Conservation (phyloP, 164 flowering plant species). For the Litsea cubeba region DNA sequence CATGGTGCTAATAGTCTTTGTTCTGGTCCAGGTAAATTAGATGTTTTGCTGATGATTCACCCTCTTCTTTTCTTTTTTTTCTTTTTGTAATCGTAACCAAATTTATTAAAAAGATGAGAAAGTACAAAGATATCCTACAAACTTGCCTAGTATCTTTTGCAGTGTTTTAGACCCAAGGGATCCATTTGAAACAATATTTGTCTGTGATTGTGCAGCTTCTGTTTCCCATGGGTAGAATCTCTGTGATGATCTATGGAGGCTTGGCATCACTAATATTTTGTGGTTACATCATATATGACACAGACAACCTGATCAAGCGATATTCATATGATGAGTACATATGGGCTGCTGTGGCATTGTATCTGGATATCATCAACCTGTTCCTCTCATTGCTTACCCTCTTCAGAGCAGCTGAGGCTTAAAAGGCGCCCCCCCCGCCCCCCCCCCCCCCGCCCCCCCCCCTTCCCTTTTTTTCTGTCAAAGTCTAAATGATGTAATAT, state of each 20-base stretch:
- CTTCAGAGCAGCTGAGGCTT: constrained; percentile 63
- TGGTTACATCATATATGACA: constrained; percentile 84
- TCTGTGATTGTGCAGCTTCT: constrained; percentile 44
- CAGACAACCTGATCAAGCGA: constrained; percentile 90
- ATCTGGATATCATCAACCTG: constrained; percentile 82
- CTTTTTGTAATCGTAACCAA: too few relatives aligned
- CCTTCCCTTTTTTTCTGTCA: too few relatives aligned
- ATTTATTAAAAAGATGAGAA: too few relatives aligned
- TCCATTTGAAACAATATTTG: too few relatives aligned
- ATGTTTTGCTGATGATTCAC: neutral
- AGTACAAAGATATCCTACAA: too few relatives aligned
- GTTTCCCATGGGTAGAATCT: constrained; percentile 67
- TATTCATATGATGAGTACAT: constrained; percentile 82
- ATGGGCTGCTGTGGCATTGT: constrained; percentile 83
- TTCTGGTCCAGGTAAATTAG: constrained; percentile 15
- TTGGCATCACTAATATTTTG: constrained; percentile 79
- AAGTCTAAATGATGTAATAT: too few relatives aligned
- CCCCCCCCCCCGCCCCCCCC: too few relatives aligned
- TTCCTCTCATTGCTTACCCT: constrained; percentile 59
- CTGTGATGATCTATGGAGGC: constrained; percentile 69
- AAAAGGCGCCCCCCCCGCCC: too few relatives aligned
- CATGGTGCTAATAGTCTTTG: constrained; percentile 10
- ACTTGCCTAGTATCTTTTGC: neutral
- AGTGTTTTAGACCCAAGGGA: too few relatives aligned
- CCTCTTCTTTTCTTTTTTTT: neutral